Base-by-base conservation (phyloP, 2,329 filamentous ascomycete genomes). In the Proliferodiscus dingleyae region DNA sequence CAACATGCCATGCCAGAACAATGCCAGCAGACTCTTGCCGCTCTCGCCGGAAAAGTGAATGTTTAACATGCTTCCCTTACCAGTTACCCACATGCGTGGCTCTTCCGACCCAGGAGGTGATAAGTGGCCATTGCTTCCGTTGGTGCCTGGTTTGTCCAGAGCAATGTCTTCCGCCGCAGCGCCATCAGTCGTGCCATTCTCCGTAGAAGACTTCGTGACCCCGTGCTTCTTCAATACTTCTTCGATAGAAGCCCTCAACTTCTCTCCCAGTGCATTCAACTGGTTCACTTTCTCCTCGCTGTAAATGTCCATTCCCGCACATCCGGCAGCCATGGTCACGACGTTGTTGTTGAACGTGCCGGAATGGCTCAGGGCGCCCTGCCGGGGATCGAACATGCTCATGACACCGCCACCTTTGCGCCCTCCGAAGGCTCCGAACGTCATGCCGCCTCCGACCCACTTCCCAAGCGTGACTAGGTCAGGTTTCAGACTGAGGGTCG, bases 331-430 rank as follows among this genome's bases (percentile, higher is more conserved):
- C 70, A 83, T 85, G 2, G 74, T 55, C 8, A 60, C 21, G 13
- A 52, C 42, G 60, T 86, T 85, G 58, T 87, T 86, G 61, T 85
- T 84, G 61, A 83, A 85, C 0, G 81, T 85, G 2, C 81, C 81
- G 0, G 79, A 76, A 54, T 85, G 80, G 0, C 68, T 37, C 0
- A 58, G 60, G 9, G 80, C 64, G 1, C 63, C 60, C 1, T 60
- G 65, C 9, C 71, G 60, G 8, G 77, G 76, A 53, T 80, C 74
- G 54, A 77, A 83, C 5, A 75, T 58, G 0, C 63, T 61, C 78
- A 86, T 83, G 49, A 85, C 45, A 70, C 46, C 46, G 15, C 30
- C 36, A 4, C 78, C 72, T 30, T 59, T 59, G 19, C 70, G 68
- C 0, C 83, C 83, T 1, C 83, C 82, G 56, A 87, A 85, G 0